phyloP scores from a whole-genome alignment of 495 filamentous ascomycete species.

The Penicillium bovifimosum region DNA sequence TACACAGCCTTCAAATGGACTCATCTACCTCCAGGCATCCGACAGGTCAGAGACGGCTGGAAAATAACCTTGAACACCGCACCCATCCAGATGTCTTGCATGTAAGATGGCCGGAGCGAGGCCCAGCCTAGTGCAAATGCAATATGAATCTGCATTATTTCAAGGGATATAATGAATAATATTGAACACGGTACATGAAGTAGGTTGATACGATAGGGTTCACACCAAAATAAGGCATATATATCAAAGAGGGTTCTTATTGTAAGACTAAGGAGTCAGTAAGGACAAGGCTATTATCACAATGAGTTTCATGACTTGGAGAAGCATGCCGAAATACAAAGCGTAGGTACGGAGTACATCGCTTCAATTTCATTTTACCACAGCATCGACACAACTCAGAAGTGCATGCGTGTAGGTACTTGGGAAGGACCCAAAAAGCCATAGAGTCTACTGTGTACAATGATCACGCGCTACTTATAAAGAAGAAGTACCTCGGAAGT shows the following conservation, averaged over 20 bases:
- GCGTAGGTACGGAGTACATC: too few relatives aligned
- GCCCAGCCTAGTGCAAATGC: not conserved
- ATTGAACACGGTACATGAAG: too few relatives aligned
- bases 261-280: not conserved
- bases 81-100: too few relatives aligned
- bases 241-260: too few relatives aligned
- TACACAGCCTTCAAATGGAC: slow-evolving; percentile 44
- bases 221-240: too few relatives aligned
- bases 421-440: not conserved
- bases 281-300: too few relatives aligned
- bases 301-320: too few relatives aligned
- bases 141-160: not conserved
- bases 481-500: not conserved
- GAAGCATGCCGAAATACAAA: too few relatives aligned
- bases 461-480: not conserved
- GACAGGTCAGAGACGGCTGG: not conserved
- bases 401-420: not conserved
- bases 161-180: too few relatives aligned
- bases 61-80: not conserved
- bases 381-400: not conserved
- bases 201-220: too few relatives aligned
- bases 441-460: not conserved
- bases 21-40: slow-evolving; percentile 37
- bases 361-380: too few relatives aligned
- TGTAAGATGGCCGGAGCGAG: not conserved